Evolutionary conservation across 495 filamentous ascomycete genomes (phyloP).

Genomic region (Penicillium turbatum): DNA sequence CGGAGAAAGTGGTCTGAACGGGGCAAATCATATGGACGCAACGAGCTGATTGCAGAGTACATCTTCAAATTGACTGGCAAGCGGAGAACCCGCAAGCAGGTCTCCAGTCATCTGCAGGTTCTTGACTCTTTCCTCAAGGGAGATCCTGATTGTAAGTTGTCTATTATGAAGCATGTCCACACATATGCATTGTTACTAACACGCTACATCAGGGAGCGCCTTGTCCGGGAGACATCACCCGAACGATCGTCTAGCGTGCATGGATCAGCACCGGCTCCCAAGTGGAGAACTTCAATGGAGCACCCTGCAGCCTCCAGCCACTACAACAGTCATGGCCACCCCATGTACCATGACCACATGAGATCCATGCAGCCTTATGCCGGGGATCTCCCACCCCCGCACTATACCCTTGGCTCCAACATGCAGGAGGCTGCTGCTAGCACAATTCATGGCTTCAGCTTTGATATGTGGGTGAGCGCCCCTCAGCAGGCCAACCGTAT

Average conservation of each 20-base stretch:
- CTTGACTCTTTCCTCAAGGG: constrained; percentile 73
- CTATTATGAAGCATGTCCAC: neutral
- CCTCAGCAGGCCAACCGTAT: constrained; percentile 40
- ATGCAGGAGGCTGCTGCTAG: constrained; percentile 32
- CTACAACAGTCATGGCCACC: constrained; percentile 27
- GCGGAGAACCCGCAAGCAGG: constrained; percentile 71
- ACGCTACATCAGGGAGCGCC: constrained; percentile 32
- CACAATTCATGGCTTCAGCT: constrained; percentile 41
- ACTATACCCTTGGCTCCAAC: constrained; percentile 34
- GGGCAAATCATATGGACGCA: constrained; percentile 74
- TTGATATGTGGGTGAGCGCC: constrained; percentile 50
- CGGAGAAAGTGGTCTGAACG: constrained; percentile 69
- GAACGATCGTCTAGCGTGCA: constrained; percentile 36
- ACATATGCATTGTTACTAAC: constrained; percentile 11
- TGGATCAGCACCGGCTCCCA: constrained; percentile 31
- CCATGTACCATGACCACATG: constrained; percentile 33
- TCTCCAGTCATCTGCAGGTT: constrained; percentile 97
- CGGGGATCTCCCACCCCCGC: constrained; percentile 36
- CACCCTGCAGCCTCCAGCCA: constrained; percentile 32
- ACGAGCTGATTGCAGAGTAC: constrained; percentile 84
- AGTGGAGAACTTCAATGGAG: constrained; percentile 40
- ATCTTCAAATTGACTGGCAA: constrained; percentile 68
- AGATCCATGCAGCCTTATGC: constrained; percentile 35
- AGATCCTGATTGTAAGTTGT: constrained; percentile 50
- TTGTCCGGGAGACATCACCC: constrained; percentile 39